Evolutionary conservation across 2,329 filamentous ascomycete species (phyloP), one percentile per base, ranked within the genome.

Genomic region (Aspergillus brunneoviolaceus): DNA sequence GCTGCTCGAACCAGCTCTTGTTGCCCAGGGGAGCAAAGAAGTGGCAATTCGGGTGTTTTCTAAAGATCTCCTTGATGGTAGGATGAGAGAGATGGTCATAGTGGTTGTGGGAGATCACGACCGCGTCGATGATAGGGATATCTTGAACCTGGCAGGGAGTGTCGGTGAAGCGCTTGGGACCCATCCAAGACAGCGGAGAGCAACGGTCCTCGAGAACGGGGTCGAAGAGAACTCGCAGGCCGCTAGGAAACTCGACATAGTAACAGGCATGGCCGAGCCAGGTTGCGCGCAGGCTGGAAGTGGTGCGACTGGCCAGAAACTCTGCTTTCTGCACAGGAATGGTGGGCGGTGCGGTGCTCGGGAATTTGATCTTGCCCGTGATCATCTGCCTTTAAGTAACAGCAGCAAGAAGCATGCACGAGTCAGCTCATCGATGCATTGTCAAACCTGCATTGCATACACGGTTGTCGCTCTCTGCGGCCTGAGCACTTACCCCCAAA

Each of bases 261-360:
- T 92, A 96, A 79, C 92, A 96, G 3, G 94, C 93, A 75, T 98
- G 94, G 39, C 94, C 94, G 2, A 98, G 86, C 94, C 94, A 97
- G 47, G 94, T 98, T 35, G 93, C 91, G 57, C 92, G 87, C 25
- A 98, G 83, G 47, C 84, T 81, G 19, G 77, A 65, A 2, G 83
- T 85, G 4, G 82, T 76, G 57, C 90, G 85, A 14, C 79, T 79
- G 1, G 85, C 76, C 10, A 91, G 81, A 74, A 94, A 94, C 4
- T 80, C 70, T 0, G 92, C 90, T 62, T 83, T 84, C 58, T 82
- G 83, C 19, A 94, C 85, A 2, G 85, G 78, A 11, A 95, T 86
- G 0, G 87, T 87, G 10, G 88, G 85, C 25, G 84, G 83, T 10
- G 83, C 83, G 7, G 87, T 87, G 69, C 91, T 82, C 29, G 90